These are phyloP conservation scores for Cladosporium sp. DNA, from an alignment of 2,329 filamentous ascomycete genomes.

Conservation along the genomic window DNA sequence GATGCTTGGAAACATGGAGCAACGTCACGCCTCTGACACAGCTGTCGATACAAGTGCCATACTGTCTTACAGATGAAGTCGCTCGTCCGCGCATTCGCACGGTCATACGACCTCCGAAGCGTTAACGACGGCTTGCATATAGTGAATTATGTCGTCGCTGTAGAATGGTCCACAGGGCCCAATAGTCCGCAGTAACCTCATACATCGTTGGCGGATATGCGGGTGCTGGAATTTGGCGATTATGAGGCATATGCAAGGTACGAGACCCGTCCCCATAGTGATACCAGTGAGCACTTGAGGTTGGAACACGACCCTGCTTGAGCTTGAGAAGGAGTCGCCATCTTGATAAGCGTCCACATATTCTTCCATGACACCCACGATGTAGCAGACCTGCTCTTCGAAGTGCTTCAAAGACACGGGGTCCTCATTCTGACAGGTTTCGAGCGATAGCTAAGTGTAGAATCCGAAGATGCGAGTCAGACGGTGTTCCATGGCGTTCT, in stretches of 20 bases:
- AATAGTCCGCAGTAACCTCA: not conserved
- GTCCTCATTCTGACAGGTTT: not conserved
- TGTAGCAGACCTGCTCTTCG: not conserved
- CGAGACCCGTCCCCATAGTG: not conserved
- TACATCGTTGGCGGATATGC: not conserved
- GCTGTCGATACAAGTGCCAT: not conserved
- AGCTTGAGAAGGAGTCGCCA: not conserved
- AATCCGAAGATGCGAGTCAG: not conserved
- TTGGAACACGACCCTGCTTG: not conserved
- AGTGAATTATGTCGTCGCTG: not conserved
- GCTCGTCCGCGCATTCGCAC: not conserved
- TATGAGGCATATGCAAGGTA: not conserved
- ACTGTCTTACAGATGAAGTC: not conserved
- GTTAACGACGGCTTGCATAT: not conserved
- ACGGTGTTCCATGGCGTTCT: not conserved
- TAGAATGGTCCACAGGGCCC: not conserved
- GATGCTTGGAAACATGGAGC: not conserved
- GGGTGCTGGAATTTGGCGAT: not conserved
- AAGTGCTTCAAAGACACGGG: not conserved
- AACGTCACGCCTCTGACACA: not conserved
- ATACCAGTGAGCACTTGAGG: not conserved
- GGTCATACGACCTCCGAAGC: not conserved
- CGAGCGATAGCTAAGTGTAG: not conserved
- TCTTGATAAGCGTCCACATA: not conserved
- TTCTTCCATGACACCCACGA: not conserved